Base-by-base conservation (phyloP, 495 filamentous ascomycete genomes). In the Xylona heveae region DNA sequence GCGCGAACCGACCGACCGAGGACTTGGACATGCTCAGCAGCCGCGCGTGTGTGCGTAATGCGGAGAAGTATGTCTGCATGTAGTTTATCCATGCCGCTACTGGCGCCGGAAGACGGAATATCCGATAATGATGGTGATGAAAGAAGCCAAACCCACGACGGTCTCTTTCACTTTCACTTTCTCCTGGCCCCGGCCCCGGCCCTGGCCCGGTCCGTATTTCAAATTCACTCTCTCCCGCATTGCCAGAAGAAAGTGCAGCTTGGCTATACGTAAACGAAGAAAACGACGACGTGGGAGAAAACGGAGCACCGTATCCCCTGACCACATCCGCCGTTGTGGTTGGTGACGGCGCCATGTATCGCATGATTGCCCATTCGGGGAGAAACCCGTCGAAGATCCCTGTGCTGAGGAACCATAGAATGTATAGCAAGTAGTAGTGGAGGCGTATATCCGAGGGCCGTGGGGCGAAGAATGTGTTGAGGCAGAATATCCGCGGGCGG, bases 321-420 rank as follows among this genome's bases (percentile, higher is more conserved):
- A 31, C 18, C n/a, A n/a, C n/a, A n/a, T n/a, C n/a, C n/a, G 10
- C 18, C 10, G 13, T 31, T 6, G 30, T 15, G 1, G 30, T 31
- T 1, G 18, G 14, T 12, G 14, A 19, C 4, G 30, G 30, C n/a
- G 30, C 14, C 30, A 31, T 31, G 30, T 31, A 31, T n/a, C 30
- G 30, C 30, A 31, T 31, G 5, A 31, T 19, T 2, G 18, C 30
- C 14, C 3, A 31, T 26, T 31, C 30, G 18, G 30, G 30, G 9
- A 31, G 14, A 19, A 15, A 31, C 13, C 30, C 30, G 19, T 31
- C 18, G 14, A 31, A 6, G 30, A 31, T 31, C 3, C 30, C 30
- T n/a, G 30, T 31, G 30, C 30, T 31, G 30, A 31, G 18, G 30
- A 31, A 31, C 30, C 30, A 31, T 13, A 31, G 5, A 12, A 16